Evolutionary conservation across 495 filamentous ascomycete species (phyloP), one percentile per base, ranked within the genome.

Genomic region (Melanomma pulvis-pyrius): DNA sequence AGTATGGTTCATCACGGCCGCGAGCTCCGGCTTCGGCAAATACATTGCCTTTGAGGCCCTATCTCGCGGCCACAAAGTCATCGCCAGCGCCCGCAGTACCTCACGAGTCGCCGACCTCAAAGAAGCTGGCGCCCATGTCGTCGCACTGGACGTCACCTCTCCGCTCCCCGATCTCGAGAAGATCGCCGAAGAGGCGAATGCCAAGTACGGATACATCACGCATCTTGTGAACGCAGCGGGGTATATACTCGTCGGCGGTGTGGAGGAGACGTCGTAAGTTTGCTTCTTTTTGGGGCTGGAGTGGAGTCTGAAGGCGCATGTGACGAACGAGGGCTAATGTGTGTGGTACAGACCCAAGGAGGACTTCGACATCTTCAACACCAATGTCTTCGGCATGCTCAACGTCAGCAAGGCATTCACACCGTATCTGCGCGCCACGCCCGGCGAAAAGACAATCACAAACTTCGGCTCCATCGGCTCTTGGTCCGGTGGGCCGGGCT

Each of bases 191-290:
- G 76, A 80, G 47, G 76, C 79, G 5, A 76, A 81, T 46, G 29
- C 68, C 25, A 68, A 77, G 17, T 75, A 79, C 60, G 82, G 82
- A 12, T 67, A 69, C 29, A 71, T 86, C 51, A 83, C 84, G 57
- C 75, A 84, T 12, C 65, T 85, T 9, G 77, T 86, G 26, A 84
- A 84, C 70, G 83, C 84, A 46, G 83, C 83, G 12, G 83, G 70
- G 6, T 83, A 80, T 59, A 70, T 80, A 25, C 64, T 59, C 28
- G 72, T 65, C 54, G 81, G 74, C 0, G 72, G 70, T 0, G 63
- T 79, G 15, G 82, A 84, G 63, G 78, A 81, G 44, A 69, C 74
- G 8, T 78, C 66, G 76, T 78, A 77, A 68, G 78, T 68, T 69
- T 79, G 6, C 21, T 53, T 41, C 19, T 49, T 30, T 8, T 29